phyloP scores from a whole-genome alignment of 345 rosid genomes.

The Murraya koenigii region DNA sequence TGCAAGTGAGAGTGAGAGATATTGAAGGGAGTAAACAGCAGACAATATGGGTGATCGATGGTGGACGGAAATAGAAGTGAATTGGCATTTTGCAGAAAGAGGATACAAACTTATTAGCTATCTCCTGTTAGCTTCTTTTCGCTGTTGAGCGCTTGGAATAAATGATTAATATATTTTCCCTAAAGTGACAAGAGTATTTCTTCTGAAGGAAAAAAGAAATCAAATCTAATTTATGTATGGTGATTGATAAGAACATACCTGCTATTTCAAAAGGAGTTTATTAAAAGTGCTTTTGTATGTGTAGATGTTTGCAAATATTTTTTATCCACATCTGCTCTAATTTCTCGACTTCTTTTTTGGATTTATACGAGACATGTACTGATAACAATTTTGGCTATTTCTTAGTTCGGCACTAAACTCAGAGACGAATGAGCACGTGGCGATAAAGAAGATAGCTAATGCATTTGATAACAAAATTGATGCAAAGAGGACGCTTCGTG shows the following conservation, averaged over 20 bases:
- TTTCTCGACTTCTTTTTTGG: neutral
- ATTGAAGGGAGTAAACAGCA: neutral
- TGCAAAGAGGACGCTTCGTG: slow-evolving; percentile 95
- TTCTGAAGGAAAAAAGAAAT: too few species aligned
- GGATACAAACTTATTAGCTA: neutral
- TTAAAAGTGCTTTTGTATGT: neutral
- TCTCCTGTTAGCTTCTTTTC: neutral
- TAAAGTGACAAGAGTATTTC: neutral
- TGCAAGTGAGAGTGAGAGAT: neutral
- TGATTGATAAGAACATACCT: neutral
- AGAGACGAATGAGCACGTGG: slow-evolving; percentile 77
- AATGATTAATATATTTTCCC: neutral
- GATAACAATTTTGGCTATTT: neutral
- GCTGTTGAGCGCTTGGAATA: neutral
- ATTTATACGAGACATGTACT: neutral
- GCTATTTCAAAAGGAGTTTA: neutral
- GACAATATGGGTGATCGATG: neutral
- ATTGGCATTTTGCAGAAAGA: neutral
- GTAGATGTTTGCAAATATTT: neutral
- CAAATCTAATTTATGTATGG: neutral
- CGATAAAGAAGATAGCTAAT: slow-evolving; percentile 82
- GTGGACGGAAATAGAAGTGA: neutral
- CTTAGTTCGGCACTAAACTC: slow-evolving; percentile 68
- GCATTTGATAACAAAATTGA: slow-evolving; percentile 76
- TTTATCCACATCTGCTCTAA: neutral